These are phyloP conservation scores for Bipolaris gigantea DNA, from an alignment of 2,329 filamentous ascomycete genomes.

Conservation along the genomic window DNA sequence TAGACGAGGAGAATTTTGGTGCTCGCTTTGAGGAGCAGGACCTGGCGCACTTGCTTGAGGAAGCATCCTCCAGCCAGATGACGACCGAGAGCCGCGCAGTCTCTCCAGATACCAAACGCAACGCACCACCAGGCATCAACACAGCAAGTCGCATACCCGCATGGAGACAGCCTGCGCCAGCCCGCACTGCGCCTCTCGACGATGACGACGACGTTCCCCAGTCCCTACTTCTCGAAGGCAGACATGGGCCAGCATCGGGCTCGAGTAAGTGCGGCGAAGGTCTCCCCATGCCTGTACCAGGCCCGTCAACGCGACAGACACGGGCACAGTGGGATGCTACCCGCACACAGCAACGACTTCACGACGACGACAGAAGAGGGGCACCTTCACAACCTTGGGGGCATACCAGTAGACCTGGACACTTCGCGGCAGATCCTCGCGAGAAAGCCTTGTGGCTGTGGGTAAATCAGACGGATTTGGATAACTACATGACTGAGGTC, in stretches of 20 bases:
- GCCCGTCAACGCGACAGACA: slow-evolving; percentile 48
- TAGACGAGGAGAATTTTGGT: slow-evolving; percentile 54
- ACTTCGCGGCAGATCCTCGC: slow-evolving; percentile 57
- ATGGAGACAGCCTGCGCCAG: slow-evolving; percentile 42
- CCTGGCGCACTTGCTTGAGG: slow-evolving; percentile 58
- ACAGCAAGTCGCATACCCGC: slow-evolving; percentile 36
- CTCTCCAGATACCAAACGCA: slow-evolving; percentile 40
- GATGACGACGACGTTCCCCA: slow-evolving; percentile 60
- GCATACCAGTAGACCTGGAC: slow-evolving; percentile 25
- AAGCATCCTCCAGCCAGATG: slow-evolving; percentile 54
- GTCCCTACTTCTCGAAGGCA: slow-evolving; percentile 63
- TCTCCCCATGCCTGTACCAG: slow-evolving; percentile 48
- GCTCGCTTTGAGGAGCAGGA: slow-evolving; percentile 59
- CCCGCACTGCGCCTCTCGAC: slow-evolving; percentile 40
- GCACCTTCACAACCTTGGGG: slow-evolving; percentile 27
- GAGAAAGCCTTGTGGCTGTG: slow-evolving; percentile 89
- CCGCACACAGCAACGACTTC: slow-evolving; percentile 51
- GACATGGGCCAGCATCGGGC: slow-evolving; percentile 38
- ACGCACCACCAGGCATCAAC: slow-evolving; percentile 31
- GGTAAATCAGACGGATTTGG: slow-evolving; percentile 87
- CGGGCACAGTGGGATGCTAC: slow-evolving; percentile 56
- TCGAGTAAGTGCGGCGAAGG: slow-evolving; percentile 27
- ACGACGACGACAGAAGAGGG: slow-evolving; percentile 33
- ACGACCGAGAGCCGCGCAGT: slow-evolving; percentile 48
- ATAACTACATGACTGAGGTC: slow-evolving; percentile 81